These are phyloP conservation scores for Saccharum officinarum DNA, from an alignment of 176 grass and related monocot genomes.

Conservation along the genomic window DNA sequence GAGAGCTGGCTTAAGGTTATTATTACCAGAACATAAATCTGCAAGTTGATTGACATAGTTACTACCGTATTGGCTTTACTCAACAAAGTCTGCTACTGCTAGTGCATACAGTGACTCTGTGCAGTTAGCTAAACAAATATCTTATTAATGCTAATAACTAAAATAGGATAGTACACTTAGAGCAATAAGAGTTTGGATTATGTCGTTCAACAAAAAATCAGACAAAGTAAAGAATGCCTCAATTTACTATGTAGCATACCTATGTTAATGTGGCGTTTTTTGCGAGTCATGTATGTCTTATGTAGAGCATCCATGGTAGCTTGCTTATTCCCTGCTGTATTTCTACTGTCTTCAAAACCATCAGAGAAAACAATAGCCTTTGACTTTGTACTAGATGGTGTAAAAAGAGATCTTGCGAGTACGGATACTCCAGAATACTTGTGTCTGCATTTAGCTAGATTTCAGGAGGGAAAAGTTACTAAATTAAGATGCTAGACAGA, in stretches of 20 bases:
- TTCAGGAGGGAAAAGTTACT: conserved; percentile 2
- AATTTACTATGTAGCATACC: conserved; percentile 33
- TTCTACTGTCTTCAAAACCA: conserved; percentile 30
- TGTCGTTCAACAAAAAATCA: not conserved
- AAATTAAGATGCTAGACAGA: conserved; percentile 19
- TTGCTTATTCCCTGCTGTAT: conserved; percentile 10
- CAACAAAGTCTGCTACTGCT: not conserved
- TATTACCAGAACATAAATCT: not conserved
- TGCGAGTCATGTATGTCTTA: conserved; percentile 43
- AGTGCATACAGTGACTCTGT: not conserved
- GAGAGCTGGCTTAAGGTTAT: conserved; percentile 9
- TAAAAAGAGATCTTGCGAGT: conserved; percentile 75
- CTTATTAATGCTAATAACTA: not conserved
- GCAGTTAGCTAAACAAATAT: not conserved
- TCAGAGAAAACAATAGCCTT: conserved; percentile 40
- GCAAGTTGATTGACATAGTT: not conserved
- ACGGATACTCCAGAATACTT: conserved; percentile 53
- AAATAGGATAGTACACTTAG: not conserved
- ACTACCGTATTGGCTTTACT: conserved; percentile 11
- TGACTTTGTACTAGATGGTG: conserved; percentile 33
- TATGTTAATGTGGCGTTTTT: conserved; percentile 47
- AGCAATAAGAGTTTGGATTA: not conserved
- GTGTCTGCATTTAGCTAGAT: conserved; percentile 58
- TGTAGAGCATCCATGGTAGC: conserved; percentile 46
- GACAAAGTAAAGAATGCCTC: not conserved